Evolutionary conservation across 352 stramenopile genomes (phyloP), one percentile per base, ranked within the genome.

Genomic region (Pythium phragmitis): DNA sequence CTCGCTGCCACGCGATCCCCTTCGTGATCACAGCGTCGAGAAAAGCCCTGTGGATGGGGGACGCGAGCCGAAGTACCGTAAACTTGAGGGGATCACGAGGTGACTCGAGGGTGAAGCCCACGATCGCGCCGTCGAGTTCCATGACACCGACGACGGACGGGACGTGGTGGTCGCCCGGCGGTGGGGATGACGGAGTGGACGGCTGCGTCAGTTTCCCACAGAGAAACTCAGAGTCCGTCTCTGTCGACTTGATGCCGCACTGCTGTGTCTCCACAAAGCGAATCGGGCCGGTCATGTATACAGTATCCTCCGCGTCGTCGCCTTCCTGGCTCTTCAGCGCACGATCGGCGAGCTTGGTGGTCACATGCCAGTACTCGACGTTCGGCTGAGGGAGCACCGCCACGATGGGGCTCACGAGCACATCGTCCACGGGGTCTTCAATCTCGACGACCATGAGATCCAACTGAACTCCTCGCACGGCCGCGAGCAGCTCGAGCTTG

Each of bases 371-470:
- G 21, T 66, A 52, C 17, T 49, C 41, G 30, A 48, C 41, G 2
- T 45, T 23, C 8, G 37, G 34, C 30, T 45, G 12, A 12, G 59
- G 59, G 4, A 41, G 41, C 3, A 4, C 8, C 43, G 39, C 28
- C 4, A 54, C 26, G 12, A 54, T 41, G 19, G 48, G 14, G 17
- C 45, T 26, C 45, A n/a, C 45, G n/a, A 50, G 8, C 5, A 19
- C 28, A 5, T 39, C 33, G 17, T 14, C 21, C 13, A 43, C 17
- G 8, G 54, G 46, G 4, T 41, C 17, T 7, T 63, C 62, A 3
- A 68, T 30, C 28, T 68, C 62, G 2, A 68, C 41, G 21, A 68
- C 62, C 14, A 63, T 28, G 2, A 68, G 55, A 48, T 63, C 62
- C 16, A 60, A 16, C 7, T 43, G 36, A 4, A 36, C 23, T 7